These are phyloP conservation scores for Aspergillus bombycis DNA, from an alignment of 2,329 filamentous ascomycete genomes.

Conservation along the genomic window DNA sequence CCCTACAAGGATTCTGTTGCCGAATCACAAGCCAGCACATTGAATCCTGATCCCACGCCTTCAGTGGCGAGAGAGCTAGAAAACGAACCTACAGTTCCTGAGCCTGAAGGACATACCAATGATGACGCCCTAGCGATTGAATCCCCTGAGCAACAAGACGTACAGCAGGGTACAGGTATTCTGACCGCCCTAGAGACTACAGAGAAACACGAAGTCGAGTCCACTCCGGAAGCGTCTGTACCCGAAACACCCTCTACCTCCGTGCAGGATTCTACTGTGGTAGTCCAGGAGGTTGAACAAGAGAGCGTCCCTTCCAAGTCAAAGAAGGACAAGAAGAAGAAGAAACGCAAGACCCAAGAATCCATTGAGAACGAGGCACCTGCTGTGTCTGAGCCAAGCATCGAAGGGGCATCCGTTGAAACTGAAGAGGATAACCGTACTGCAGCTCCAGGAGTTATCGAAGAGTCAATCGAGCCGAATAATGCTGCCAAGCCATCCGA, in stretches of 20 bases:
- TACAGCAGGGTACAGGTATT: neutral
- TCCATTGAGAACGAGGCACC: conserved; percentile 24
- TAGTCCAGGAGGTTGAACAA: conserved; percentile 12
- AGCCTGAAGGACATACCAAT: neutral
- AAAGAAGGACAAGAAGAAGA: conserved; percentile 41
- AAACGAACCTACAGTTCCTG: neutral
- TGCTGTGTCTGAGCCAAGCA: neutral
- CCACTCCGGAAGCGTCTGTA: neutral
- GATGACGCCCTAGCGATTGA: neutral
- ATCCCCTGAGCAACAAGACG: neutral
- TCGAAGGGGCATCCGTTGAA: neutral
- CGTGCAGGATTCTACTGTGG: conserved; percentile 7
- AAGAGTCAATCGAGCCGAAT: neutral
- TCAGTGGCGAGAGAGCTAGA: neutral
- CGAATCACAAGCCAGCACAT: neutral
- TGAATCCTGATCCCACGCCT: neutral
- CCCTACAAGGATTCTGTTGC: neutral
- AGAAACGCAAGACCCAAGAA: conserved; percentile 29
- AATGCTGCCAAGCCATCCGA: neutral
- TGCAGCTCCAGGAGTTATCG: neutral
- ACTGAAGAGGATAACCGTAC: neutral
- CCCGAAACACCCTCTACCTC: conserved; percentile 2
- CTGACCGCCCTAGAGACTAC: neutral
- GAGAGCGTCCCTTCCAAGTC: conserved; percentile 19
- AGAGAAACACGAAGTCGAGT: neutral